Base-by-base conservation (phyloP, 352 stramenopile genomes). In the Poterioochromonas sp. region DNA sequence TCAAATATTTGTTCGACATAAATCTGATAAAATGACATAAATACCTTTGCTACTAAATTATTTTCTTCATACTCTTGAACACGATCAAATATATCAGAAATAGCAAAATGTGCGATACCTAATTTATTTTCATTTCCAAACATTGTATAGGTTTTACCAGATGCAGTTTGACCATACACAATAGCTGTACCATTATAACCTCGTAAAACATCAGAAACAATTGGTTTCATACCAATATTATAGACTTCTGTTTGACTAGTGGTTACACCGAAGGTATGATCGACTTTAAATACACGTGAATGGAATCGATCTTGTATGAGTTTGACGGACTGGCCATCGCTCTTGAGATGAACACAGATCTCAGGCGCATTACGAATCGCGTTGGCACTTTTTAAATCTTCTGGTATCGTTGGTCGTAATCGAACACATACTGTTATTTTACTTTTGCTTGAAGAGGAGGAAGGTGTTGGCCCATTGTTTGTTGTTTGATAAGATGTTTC, bases 191-290 rank as follows among this genome's bases (percentile, higher is more conserved):
- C 96, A 84, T 97, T 97, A 85, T 94, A 98, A 0, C 94, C 94
- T 0, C 85, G 20, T 18, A 74, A 18, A 15, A 73, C 34, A 73
- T 76, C 68, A 60, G 93, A 88, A 44, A 98, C 95, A 20, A 96
- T 93, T 5, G 93, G 94, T 65, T 91, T 89, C 37, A 98, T 89
- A 26, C 86, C 89, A 11, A 84, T 82, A 51, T 91, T 88, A 83
- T 98, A 99, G 0, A 99, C 92, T 80, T 98, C 93, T 80, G 96
- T 91, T 83, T 99, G 95, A 26, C 91, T 96, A 68, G 91, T 94
- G 84, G 97, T 98, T 76, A 92, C 90, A 26, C 32, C 65, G 40
- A 74, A 74, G 37, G 41, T 54, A 39, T 74, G 43, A 54, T 74
- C 65, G 18, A 74, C n/a, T 40, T 39, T 32, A 34, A 74, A 74